phyloP scores from a whole-genome alignment of 495 filamentous ascomycete species.

The Niebla homalea region DNA sequence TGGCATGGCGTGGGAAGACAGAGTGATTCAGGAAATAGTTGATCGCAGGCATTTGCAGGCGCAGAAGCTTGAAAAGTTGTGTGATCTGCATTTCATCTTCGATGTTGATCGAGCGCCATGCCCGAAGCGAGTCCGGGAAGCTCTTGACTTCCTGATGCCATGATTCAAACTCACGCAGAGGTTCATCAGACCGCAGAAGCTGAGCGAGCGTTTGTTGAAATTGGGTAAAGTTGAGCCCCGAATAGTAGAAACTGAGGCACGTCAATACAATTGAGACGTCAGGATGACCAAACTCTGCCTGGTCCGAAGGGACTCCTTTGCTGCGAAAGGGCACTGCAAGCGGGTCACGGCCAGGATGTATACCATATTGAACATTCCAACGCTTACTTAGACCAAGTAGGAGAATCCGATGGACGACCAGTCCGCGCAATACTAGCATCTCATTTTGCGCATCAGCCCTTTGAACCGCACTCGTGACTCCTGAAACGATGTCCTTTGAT shows the following conservation, averaged over 20 bases:
- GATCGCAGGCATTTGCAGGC: slow-evolving; percentile 20
- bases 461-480: neutral
- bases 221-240: slow-evolving; percentile 42
- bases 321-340: slow-evolving; percentile 61
- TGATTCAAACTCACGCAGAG: slow-evolving; percentile 36
- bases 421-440: slow-evolving; percentile 46
- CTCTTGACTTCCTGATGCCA: slow-evolving; percentile 34
- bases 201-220: slow-evolving; percentile 34
- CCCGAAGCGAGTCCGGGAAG: slow-evolving; percentile 28
- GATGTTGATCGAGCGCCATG: slow-evolving; percentile 46
- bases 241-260: slow-evolving; percentile 55
- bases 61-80: slow-evolving; percentile 5
- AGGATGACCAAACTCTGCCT: slow-evolving; percentile 63
- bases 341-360: slow-evolving; percentile 21
- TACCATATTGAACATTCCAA: slow-evolving; percentile 57
- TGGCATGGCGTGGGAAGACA: slow-evolving; percentile 55
- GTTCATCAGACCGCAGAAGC: slow-evolving; percentile 42
- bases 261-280: slow-evolving; percentile 59
- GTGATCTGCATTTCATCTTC: slow-evolving; percentile 33
- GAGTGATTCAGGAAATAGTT: slow-evolving; percentile 50
- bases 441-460: slow-evolving; percentile 18
- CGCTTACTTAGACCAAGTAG: slow-evolving; percentile 44
- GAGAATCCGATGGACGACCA: slow-evolving; percentile 45
- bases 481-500: neutral
- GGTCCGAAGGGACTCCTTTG: slow-evolving; percentile 49